Conservation (phyloP, 1,284 basidiomycete species). For the Irpex sp. region DNA sequence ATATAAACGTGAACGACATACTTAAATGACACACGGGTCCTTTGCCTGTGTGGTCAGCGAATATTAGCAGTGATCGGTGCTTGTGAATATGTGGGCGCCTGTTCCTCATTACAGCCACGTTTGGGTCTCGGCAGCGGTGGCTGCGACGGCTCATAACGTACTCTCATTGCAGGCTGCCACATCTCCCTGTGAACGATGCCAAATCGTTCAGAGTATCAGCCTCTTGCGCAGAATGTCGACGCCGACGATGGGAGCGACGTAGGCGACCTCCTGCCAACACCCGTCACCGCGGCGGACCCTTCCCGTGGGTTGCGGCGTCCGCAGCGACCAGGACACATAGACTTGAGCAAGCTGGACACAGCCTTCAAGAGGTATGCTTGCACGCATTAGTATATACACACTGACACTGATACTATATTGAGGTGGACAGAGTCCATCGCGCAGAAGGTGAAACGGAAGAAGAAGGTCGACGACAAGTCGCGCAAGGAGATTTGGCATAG, state of each 20-base stretch:
- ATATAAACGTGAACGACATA: too few relatives aligned
- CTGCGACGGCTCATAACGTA: not conserved
- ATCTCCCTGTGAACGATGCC: constrained; percentile 33
- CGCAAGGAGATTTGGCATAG: constrained; percentile 72
- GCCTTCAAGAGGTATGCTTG: constrained; percentile 67
- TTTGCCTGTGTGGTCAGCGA: not conserved
- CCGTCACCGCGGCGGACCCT: constrained; percentile 25
- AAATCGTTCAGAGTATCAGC: constrained; percentile 59
- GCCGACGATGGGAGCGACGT: constrained; percentile 40
- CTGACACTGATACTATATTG: not conserved
- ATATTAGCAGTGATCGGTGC: not conserved
- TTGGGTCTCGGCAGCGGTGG: not conserved
- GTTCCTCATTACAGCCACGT: not conserved
- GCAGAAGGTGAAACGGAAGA: constrained; percentile 75
- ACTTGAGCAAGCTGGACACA: constrained; percentile 69
- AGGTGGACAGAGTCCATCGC: constrained; percentile 85
- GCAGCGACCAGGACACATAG: constrained; percentile 57
- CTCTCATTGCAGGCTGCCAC: not conserved
- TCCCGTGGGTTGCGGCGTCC: constrained; percentile 39
- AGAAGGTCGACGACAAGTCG: constrained; percentile 60
- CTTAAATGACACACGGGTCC: too few relatives aligned
- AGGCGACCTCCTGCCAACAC: constrained; percentile 30
- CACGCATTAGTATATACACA: not conserved
- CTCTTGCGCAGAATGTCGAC: constrained; percentile 52
- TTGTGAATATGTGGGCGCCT: not conserved